Percentiles rank a stretch among this genome's conserved stretches.
Evolutionary conservation across 108 stramenopile species (phyloP).

Genomic region (Cyclotella atomus): DNA sequence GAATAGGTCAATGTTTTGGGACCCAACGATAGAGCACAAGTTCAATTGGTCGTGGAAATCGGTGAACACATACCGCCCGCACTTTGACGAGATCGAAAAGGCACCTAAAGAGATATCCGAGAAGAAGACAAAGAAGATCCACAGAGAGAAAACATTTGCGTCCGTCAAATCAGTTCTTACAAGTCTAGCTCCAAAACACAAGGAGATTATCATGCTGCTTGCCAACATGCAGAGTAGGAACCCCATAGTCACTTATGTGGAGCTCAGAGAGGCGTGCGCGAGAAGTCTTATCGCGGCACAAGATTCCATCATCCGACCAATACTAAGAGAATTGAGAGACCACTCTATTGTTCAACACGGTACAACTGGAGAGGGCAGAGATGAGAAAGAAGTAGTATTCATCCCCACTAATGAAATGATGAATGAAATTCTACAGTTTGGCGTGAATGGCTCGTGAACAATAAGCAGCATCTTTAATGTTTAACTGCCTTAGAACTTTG

Average conservation of each 20-base stretch:
- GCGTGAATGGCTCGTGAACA: background rate
- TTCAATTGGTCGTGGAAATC: constrained; percentile 57
- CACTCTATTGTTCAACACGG: constrained; percentile 53
- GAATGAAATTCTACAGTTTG: constrained; percentile 19
- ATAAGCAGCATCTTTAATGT: too few relatives aligned
- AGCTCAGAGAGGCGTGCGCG: constrained; percentile 57
- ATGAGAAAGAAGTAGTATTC: constrained; percentile 15
- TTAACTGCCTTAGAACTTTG: too few relatives aligned
- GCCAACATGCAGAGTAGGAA: constrained; percentile 3
- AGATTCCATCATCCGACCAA: constrained; percentile 52
- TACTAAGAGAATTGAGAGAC: constrained; percentile 64
- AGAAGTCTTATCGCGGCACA: constrained; percentile 46
- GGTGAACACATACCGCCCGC: constrained; percentile 70
- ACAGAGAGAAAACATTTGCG: constrained; percentile 15
- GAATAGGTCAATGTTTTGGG: constrained; percentile 61
- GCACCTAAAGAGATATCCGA: constrained; percentile 30
- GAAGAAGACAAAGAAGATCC: constrained; percentile 1
- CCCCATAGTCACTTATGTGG: constrained; percentile 35
- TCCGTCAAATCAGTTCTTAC: constrained; percentile 41
- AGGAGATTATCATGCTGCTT: constrained; percentile 66
- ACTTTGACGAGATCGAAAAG: constrained; percentile 60
- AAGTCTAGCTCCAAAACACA: constrained; percentile 64
- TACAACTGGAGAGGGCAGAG: constrained; percentile 12
- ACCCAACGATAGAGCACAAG: constrained; percentile 34
- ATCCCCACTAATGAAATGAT: constrained; percentile 21